These are phyloP conservation scores for Lactarius tabidus DNA, from an alignment of 768 basidiomycete genomes.

Conservation along the genomic window DNA sequence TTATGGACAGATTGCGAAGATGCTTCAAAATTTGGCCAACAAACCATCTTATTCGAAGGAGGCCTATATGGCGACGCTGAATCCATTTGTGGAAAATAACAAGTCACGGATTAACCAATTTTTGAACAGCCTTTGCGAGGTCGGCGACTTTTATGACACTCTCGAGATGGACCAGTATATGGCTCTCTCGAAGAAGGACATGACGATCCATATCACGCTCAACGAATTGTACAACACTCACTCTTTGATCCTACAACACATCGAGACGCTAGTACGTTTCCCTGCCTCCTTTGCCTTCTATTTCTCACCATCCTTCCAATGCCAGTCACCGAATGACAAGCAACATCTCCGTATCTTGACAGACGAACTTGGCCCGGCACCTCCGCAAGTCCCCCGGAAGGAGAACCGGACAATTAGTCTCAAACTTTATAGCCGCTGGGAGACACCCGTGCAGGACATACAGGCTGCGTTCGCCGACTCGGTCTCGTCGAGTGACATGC, in stretches of 20 bases:
- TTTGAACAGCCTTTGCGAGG: slow-evolving; percentile 94
- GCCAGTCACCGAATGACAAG: slow-evolving; percentile 93
- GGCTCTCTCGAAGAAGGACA: slow-evolving; percentile 98
- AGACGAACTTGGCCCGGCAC: slow-evolving; percentile 92
- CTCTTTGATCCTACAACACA: slow-evolving; percentile 89
- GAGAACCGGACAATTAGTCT: slow-evolving; percentile 95
- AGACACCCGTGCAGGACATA: slow-evolving; percentile 97
- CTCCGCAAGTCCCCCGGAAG: slow-evolving; percentile 93
- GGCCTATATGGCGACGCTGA: slow-evolving; percentile 96
- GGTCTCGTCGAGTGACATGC: slow-evolving; percentile 95
- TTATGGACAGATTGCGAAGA: slow-evolving; percentile 84
- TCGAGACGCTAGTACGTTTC: slow-evolving; percentile 80
- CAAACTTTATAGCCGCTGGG: slow-evolving; percentile 94
- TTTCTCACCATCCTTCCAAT: not conserved
- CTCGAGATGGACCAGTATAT: slow-evolving; percentile 99
- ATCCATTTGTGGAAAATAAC: slow-evolving; percentile 98
- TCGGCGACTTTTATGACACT: slow-evolving; percentile 98
- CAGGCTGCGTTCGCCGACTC: slow-evolving; percentile 96
- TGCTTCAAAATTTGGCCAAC: slow-evolving; percentile 98
- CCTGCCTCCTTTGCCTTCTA: not conserved
- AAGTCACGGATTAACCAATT: slow-evolving; percentile 97
- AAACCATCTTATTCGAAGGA: slow-evolving; percentile 98
- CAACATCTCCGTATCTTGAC: slow-evolving; percentile 95
- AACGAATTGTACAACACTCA: slow-evolving; percentile 99
- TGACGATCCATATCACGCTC: slow-evolving; percentile 96